Conservation (phyloP, 2,329 filamentous ascomycete genomes). For the Didymellaceae sp. region DNA sequence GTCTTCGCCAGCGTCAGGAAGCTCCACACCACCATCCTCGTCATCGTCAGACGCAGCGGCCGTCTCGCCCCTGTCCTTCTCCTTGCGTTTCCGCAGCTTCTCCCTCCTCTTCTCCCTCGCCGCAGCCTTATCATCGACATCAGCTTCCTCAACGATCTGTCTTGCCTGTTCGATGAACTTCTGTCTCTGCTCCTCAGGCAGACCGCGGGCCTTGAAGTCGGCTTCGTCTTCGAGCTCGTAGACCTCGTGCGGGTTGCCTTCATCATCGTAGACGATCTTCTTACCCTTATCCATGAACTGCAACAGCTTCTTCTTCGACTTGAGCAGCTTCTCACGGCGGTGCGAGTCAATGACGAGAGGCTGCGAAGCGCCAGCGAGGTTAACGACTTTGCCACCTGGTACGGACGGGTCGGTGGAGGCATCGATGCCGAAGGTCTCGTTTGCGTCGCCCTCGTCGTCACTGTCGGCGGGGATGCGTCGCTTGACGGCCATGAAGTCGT, state of each 20-base stretch:
- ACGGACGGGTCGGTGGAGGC: slow-evolving; percentile 47
- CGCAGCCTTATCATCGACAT: slow-evolving; percentile 81
- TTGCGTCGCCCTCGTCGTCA: slow-evolving; percentile 52
- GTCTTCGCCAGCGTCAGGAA: slow-evolving; percentile 47
- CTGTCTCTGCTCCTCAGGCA: slow-evolving; percentile 75
- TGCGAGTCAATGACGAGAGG: slow-evolving; percentile 90
- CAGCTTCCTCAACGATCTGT: slow-evolving; percentile 73
- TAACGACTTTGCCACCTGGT: slow-evolving; percentile 64
- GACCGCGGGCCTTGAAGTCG: slow-evolving; percentile 76
- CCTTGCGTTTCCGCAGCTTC: slow-evolving; percentile 77
- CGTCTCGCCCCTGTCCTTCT: slow-evolving; percentile 62
- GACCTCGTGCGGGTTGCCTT: slow-evolving; percentile 81
- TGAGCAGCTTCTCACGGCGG: slow-evolving; percentile 91
- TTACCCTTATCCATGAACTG: slow-evolving; percentile 87
- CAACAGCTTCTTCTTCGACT: slow-evolving; percentile 90
- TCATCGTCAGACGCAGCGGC: slow-evolving; percentile 35
- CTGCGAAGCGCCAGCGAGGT: slow-evolving; percentile 69
- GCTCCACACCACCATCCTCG: slow-evolving; percentile 35
- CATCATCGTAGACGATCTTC: slow-evolving; percentile 90
- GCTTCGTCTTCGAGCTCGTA: slow-evolving; percentile 90
- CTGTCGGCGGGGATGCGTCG: slow-evolving; percentile 78
- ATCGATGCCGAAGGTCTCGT: slow-evolving; percentile 40
- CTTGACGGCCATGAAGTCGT: slow-evolving; percentile 88
- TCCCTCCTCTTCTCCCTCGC: slow-evolving; percentile 79
- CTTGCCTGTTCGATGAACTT: slow-evolving; percentile 80